Percentiles rank a stretch among this genome's conserved stretches.
phyloP scores from a whole-genome alignment of 2,329 filamentous ascomycete genomes.

The Penicillium sp. region DNA sequence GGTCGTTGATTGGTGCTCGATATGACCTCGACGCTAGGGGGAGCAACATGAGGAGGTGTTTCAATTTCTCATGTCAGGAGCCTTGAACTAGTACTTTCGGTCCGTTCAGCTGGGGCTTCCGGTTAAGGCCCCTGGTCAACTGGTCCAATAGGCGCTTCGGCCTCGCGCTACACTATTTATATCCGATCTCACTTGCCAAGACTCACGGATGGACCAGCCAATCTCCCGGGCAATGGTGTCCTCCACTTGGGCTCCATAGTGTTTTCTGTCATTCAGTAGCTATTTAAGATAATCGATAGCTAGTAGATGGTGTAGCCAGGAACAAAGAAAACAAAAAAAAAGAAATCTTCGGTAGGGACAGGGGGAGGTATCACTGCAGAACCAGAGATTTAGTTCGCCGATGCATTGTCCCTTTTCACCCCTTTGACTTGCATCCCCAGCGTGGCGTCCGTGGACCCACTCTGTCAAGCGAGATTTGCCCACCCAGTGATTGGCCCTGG shows the following conservation, averaged over 20 bases:
- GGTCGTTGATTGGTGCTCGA: conserved; percentile 15
- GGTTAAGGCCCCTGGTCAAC: neutral
- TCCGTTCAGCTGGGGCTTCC: conserved; percentile 1
- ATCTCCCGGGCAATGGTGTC: conserved; percentile 14
- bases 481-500: conserved; percentile 9
- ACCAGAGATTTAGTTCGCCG: neutral
- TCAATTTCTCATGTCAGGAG: conserved; percentile 13
- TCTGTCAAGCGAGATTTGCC: conserved; percentile 23
- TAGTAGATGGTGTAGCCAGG: too few relatives aligned
- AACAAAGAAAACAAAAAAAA: too few relatives aligned
- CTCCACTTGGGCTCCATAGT: neutral
- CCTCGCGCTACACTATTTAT: conserved; percentile 19
- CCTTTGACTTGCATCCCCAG: conserved; percentile 22
- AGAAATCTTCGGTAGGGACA: neutral
- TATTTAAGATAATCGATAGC: too few relatives aligned
- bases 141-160: conserved; percentile 2
- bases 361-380: neutral
- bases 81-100: neutral
- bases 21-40: conserved; percentile 18
- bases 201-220: conserved; percentile 6
- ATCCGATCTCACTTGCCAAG: conserved; percentile 21
- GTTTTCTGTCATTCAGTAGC: neutral
- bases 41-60: conserved; percentile 8
- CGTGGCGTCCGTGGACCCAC: conserved; percentile 24
- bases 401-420: neutral